phyloP scores from a whole-genome alignment of 164 flowering plant species.

The Platanus orientalis region DNA sequence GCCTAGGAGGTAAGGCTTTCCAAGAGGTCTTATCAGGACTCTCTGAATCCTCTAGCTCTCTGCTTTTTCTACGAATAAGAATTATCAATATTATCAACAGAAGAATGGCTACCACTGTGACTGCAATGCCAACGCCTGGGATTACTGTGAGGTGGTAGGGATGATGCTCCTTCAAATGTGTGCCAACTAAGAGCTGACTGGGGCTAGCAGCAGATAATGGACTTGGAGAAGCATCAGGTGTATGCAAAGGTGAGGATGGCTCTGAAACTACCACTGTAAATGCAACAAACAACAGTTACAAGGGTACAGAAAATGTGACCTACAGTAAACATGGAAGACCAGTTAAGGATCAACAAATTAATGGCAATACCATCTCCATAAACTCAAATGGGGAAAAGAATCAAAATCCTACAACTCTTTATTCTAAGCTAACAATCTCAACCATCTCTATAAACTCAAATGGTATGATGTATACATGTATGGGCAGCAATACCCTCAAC shows the following conservation, averaged over 20 bases:
- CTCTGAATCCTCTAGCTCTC: slow-evolving; percentile 51
- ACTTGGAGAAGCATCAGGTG: slow-evolving; percentile 60
- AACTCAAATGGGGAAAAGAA: no score
- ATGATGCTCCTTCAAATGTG: slow-evolving; percentile 31
- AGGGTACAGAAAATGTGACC: no score
- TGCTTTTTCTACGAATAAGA: slow-evolving; percentile 71
- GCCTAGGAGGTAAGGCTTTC: slow-evolving; percentile 42
- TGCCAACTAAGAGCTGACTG: slow-evolving; percentile 27
- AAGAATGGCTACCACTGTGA: slow-evolving; percentile 52
- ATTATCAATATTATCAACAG: slow-evolving; percentile 57
- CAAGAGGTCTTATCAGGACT: slow-evolving; percentile 30
- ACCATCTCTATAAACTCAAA: no score
- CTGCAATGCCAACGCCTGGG: slow-evolving; percentile 62
- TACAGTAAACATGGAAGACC: background rate
- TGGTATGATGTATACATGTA: no score
- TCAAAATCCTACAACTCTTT: no score
- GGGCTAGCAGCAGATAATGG: slow-evolving; percentile 59
- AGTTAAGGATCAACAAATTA: no score
- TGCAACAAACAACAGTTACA: slow-evolving; percentile 4
- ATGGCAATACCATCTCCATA: no score
- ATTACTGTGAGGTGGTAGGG: slow-evolving; percentile 60
- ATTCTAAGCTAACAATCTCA: no score
- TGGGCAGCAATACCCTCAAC: no score
- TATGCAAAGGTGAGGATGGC: slow-evolving; percentile 30
- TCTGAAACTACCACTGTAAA: slow-evolving; percentile 30